Evolutionary conservation across 768 basidiomycete genomes (phyloP), one percentile per base, ranked within the genome.

Genomic region (Cyclocybe cylindracea): DNA sequence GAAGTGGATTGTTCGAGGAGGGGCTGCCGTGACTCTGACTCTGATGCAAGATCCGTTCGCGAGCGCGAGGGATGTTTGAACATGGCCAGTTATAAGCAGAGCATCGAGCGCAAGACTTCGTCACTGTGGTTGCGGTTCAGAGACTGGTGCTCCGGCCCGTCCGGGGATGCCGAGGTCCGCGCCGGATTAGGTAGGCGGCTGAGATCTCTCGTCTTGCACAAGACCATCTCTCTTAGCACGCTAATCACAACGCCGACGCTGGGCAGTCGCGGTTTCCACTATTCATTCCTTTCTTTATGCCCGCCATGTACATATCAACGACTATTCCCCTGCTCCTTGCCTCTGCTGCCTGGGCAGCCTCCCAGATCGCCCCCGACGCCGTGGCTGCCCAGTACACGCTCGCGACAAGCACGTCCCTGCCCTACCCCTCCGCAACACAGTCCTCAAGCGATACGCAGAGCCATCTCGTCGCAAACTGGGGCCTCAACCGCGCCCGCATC

Each of bases 401-500:
- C 44, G 70, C 82, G 10, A 82, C 83, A 2, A 84, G 82, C 63
- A 89, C 87, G 2, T 62, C 71, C 4, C 66, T 89, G 11, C 79
- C 86, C 4, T 90, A 86, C 61, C 88, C 89, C 18, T 75, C 81
- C 4, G 74, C 82, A 4, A 86, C 85, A 0, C 78, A 78, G 51
- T 61, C 74, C n/a, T 70, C 77, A 35, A 59, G 63, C 29, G 77
- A 83, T 46, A 66, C 88, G 1, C 74, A 79, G 54, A 65, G 70
- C 0, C 75, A 83, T 55, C 66, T 89, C 7, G 68, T 74, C 16
- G 75, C 78, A 7, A 66, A 77, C 19, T 91, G 88, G 88, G 78
- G 75, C 36, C 73, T 89, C 5, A 78, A 70, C 62, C 83, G 81
- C 58, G 82, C 79, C 10, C 77, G 71, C 37, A 77, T 91, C 31